phyloP scores from a whole-genome alignment of 441 rosid species.

The Caryocar brasiliense region DNA sequence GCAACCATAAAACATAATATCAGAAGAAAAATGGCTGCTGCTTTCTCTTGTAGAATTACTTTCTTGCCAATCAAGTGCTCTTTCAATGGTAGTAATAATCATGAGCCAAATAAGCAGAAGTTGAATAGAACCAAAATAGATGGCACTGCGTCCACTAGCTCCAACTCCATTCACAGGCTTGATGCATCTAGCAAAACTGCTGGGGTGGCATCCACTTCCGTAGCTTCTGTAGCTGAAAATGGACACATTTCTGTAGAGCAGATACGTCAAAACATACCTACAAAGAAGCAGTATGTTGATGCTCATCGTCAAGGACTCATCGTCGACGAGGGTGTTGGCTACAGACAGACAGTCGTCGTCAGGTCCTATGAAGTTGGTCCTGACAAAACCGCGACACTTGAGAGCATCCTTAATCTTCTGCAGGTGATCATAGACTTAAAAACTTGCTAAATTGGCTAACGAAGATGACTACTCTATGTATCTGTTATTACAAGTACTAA shows the following conservation, averaged over 20 bases:
- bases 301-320: constrained; percentile 53
- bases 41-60: constrained; percentile 20
- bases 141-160: constrained; percentile 12
- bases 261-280: constrained; percentile 50
- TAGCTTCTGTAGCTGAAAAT: constrained; percentile 20
- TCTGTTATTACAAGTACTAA: no score
- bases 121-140: constrained; percentile 20
- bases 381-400: constrained; percentile 52
- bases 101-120: constrained; percentile 21
- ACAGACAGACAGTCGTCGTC: constrained; percentile 49
- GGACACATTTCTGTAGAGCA: constrained; percentile 16
- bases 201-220: constrained; percentile 17
- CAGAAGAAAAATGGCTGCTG: constrained; percentile 19
- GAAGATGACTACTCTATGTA: no score
- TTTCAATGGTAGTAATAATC: constrained; percentile 2
- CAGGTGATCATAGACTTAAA: constrained; percentile 33
- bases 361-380: constrained; percentile 70
- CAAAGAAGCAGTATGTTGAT: constrained; percentile 48
- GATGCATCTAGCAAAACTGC: constrained; percentile 19
- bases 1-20: neutral
- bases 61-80: constrained; percentile 20
- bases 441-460: no score
- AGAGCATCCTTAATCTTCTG: constrained; percentile 52
- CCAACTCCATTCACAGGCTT: constrained; percentile 11
- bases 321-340: constrained; percentile 41